A percentile compares a stretch with the other conserved stretches of the same genome.
Evolutionary conservation across 2,329 filamentous ascomycete genomes (phyloP).

Genomic region (Didymella arachidicola): DNA sequence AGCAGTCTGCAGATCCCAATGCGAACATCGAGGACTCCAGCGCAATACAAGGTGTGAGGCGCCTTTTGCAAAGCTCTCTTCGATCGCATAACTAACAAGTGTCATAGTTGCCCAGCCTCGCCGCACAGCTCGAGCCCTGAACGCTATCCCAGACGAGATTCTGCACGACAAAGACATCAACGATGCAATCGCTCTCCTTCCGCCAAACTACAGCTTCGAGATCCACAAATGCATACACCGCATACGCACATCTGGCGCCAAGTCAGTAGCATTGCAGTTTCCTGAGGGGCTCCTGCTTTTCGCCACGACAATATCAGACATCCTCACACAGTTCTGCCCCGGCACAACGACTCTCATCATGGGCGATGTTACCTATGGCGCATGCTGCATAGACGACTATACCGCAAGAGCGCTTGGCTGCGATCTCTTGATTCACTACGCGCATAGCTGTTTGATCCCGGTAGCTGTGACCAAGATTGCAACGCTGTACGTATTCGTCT

Average conservation of each 20-base stretch:
- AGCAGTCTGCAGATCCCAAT: conserved; percentile 50
- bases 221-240: conserved; percentile 98
- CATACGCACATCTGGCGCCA: conserved; percentile 80
- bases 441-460: conserved; percentile 94
- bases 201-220: conserved; percentile 97
- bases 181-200: conserved; percentile 84
- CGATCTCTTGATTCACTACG: conserved; percentile 94
- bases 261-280: conserved; percentile 92
- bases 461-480: conserved; percentile 97
- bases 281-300: conserved; percentile 95
- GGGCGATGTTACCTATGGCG: conserved; percentile 98
- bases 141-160: conserved; percentile 88
- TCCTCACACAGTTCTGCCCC: conserved; percentile 91
- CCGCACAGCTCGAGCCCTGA: conserved; percentile 79
- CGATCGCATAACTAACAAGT: conserved; percentile 10
- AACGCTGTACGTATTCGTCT: conserved; percentile 97
- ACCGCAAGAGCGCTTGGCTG: conserved; percentile 93
- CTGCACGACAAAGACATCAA: conserved; percentile 85
- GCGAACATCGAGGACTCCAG: conserved; percentile 67
- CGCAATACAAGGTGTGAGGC: conserved; percentile 70
- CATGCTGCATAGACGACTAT: conserved; percentile 98
- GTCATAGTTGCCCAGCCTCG: conserved; percentile 72
- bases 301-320: conserved; percentile 96
- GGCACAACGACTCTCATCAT: conserved; percentile 94
- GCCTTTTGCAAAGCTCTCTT: not conserved